Conservation (phyloP, 352 stramenopile genomes). For the Aphanomyces cochlioides region DNA sequence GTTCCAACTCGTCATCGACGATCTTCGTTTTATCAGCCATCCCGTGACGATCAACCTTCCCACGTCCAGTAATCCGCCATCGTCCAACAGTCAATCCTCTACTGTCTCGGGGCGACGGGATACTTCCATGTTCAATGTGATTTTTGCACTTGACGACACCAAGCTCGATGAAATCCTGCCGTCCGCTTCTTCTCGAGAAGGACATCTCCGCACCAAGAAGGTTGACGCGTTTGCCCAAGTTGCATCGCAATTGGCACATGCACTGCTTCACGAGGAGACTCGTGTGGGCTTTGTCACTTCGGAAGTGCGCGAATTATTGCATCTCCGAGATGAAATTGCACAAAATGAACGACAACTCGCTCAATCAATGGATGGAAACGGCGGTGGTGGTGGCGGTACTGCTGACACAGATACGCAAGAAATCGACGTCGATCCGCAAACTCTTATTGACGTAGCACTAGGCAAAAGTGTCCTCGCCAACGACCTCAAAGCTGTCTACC, state of each 20-base stretch:
- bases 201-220: constrained; percentile 33
- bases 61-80: neutral
- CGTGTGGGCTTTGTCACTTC: constrained; percentile 72
- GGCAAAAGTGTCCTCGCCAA: constrained; percentile 75
- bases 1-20: constrained; percentile 85
- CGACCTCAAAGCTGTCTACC: constrained; percentile 81
- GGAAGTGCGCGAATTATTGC: constrained; percentile 69
- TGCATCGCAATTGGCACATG: constrained; percentile 71
- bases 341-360: constrained; percentile 53
- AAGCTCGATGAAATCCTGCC: constrained; percentile 23
- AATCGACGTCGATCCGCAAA: constrained; percentile 72
- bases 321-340: constrained; percentile 71
- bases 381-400: constrained; percentile 12
- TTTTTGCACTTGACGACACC: constrained; percentile 57
- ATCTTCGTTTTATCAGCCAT: constrained; percentile 82
- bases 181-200: neutral
- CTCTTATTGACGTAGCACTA: constrained; percentile 76
- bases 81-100: constrained; percentile 9
- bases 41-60: constrained; percentile 42
- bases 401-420: constrained; percentile 21
- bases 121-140: constrained; percentile 87
- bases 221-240: constrained; percentile 61
- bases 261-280: constrained; percentile 77
- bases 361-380: constrained; percentile 10
- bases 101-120: constrained; percentile 40